Percentiles rank a stretch among this genome's conserved stretches.
Evolutionary conservation across 352 stramenopile genomes (phyloP).

Genomic region (Paralagenidium karlingii): DNA sequence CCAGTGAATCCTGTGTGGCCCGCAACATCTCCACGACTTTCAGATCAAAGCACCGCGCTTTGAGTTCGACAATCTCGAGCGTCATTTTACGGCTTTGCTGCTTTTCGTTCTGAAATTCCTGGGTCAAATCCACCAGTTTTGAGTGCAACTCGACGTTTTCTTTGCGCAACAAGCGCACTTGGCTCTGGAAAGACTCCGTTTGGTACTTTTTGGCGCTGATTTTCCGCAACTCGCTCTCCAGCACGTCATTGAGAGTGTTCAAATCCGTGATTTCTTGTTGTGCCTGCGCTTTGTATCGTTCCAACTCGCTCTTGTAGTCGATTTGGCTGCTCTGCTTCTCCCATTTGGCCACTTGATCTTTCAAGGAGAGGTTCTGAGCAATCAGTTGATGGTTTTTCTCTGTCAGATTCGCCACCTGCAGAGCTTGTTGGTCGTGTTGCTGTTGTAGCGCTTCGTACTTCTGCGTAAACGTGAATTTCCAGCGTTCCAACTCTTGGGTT

Average conservation of each 20-base stretch:
- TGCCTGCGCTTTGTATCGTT: not conserved
- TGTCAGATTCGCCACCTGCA: no score
- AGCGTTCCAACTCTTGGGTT: no score
- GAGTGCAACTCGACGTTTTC: conserved; percentile 40
- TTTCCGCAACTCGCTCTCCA: conserved; percentile 27
- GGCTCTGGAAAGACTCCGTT: conserved; percentile 59
- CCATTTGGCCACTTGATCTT: no score
- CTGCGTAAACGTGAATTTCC: no score
- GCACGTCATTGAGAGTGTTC: not conserved
- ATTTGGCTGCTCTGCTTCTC: conserved; percentile 16
- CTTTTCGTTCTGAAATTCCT: conserved; percentile 23
- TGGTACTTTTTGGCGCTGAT: conserved; percentile 60
- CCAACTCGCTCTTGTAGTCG: conserved; percentile 10
- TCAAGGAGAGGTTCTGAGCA: no score
- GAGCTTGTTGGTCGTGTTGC: no score
- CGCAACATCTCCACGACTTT: conserved; percentile 30
- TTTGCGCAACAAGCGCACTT: conserved; percentile 46
- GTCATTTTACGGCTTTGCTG: conserved; percentile 20
- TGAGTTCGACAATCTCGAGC: conserved; percentile 30
- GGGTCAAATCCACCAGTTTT: conserved; percentile 20
- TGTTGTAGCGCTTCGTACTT: no score
- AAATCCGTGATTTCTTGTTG: not conserved
- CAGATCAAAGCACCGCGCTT: conserved; percentile 33
- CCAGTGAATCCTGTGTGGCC: conserved; percentile 46
- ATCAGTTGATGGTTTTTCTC: no score